phyloP scores from a whole-genome alignment of 768 basidiomycete genomes.

The Rhodosporidiobolus sp. region DNA sequence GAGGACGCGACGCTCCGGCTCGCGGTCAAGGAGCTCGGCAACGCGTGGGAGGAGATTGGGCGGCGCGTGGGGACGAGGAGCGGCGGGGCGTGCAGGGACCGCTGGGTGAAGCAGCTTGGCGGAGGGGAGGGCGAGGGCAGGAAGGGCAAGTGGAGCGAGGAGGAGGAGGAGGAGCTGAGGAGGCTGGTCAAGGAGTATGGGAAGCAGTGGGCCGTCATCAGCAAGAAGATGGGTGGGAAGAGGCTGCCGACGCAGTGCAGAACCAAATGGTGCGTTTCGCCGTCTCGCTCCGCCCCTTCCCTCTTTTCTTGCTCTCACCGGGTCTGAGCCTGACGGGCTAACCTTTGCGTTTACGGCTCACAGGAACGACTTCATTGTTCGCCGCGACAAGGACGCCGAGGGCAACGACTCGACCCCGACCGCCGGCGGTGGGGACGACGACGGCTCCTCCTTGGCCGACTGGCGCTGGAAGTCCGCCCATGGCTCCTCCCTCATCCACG shows the following conservation, averaged over 20 bases:
- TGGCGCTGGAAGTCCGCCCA: conserved; percentile 2
- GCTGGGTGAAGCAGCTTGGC: conserved; percentile 25
- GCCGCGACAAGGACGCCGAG: conserved; percentile 1
- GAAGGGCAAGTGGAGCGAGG: conserved; percentile 13
- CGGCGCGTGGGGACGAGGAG: background rate
- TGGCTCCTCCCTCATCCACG: conserved; percentile 19
- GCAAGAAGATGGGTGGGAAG: conserved; percentile 8
- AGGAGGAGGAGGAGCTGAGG: conserved; percentile 20
- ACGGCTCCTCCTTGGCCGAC: background rate
- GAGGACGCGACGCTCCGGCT: conserved; percentile 7
- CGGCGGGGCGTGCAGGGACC: conserved; percentile 23
- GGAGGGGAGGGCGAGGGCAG: background rate
- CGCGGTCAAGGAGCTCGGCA: conserved; percentile 15
- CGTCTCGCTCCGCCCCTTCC: background rate
- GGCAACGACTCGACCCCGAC: too few relatives aligned
- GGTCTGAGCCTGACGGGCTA: too few relatives aligned
- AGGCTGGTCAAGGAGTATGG: background rate
- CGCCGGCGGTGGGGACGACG: too few relatives aligned
- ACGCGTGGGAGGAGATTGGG: conserved; percentile 25
- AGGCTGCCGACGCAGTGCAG: conserved; percentile 31
- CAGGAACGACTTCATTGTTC: conserved; percentile 15
- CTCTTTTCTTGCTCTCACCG: too few relatives aligned
- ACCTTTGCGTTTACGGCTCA: background rate
- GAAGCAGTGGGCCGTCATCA: conserved; percentile 4
- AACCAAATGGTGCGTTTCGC: conserved; percentile 29